Evolutionary conservation across 1,284 basidiomycete genomes (phyloP).

Genomic region (Heterobasidion parviporum): DNA sequence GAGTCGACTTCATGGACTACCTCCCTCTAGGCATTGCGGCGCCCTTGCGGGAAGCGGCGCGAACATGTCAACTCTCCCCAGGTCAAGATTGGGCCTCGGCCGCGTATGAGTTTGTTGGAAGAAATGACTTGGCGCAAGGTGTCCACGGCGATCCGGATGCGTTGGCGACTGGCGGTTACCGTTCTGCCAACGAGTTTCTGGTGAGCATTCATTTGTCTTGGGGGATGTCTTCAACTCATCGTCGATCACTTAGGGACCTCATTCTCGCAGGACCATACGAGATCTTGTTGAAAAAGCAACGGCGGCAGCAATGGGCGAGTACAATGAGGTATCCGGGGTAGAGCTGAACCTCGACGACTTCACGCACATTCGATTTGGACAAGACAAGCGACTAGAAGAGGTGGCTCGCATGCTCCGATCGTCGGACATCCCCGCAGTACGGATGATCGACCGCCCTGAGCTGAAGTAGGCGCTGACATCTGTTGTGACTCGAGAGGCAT

Average conservation of each 20-base stretch:
- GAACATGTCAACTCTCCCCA: constrained; percentile 75
- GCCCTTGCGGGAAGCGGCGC: constrained; percentile 76
- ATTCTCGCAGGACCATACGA: constrained; percentile 40
- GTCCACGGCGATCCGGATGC: constrained; percentile 34
- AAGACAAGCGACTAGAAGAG: constrained; percentile 81
- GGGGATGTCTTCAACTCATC: neutral
- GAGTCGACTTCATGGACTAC: constrained; percentile 36
- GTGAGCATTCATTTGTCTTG: constrained; percentile 26
- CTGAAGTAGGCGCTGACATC: constrained; percentile 45
- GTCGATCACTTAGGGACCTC: constrained; percentile 15
- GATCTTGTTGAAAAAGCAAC: constrained; percentile 43
- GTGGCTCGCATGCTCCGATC: constrained; percentile 84
- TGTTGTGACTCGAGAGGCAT: neutral
- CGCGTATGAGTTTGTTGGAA: constrained; percentile 70
- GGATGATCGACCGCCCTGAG: constrained; percentile 63
- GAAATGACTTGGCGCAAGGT: constrained; percentile 72
- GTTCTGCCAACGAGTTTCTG: constrained; percentile 47
- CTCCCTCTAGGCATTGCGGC: constrained; percentile 72
- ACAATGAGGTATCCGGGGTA: constrained; percentile 53
- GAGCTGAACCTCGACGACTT: constrained; percentile 68
- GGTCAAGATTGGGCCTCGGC: constrained; percentile 62
- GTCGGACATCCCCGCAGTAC: constrained; percentile 57
- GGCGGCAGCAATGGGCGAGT: constrained; percentile 41
- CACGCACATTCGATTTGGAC: constrained; percentile 77
- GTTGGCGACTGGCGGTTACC: constrained; percentile 43